These are phyloP conservation scores for Boletus edulis DNA, from an alignment of 768 basidiomycete genomes.

Conservation along the genomic window DNA sequence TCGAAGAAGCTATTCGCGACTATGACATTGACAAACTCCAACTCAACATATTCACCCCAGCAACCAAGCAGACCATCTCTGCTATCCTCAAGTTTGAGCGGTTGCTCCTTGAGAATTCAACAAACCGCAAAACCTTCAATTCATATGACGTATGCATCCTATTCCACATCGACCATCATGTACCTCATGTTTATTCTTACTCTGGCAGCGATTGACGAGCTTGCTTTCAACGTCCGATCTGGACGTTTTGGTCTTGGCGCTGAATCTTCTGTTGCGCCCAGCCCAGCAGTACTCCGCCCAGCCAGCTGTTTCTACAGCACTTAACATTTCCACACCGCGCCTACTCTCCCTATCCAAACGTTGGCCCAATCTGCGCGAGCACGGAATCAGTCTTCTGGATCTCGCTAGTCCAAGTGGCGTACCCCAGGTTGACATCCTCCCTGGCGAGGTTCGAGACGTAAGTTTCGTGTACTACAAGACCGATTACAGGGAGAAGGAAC, in stretches of 20 bases:
- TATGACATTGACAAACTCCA: conserved; percentile 89
- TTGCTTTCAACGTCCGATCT: conserved; percentile 87
- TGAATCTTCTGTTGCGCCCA: conserved; percentile 87
- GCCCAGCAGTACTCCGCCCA: conserved; percentile 93
- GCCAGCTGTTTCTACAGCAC: conserved; percentile 76
- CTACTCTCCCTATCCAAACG: conserved; percentile 81
- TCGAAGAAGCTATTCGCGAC: conserved; percentile 78
- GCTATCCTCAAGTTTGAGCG: conserved; percentile 88
- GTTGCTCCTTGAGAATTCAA: conserved; percentile 93
- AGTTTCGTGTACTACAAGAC: conserved; percentile 80
- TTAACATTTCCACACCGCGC: conserved; percentile 79
- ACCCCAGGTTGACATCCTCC: conserved; percentile 58
- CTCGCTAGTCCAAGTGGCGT: conserved; percentile 57
- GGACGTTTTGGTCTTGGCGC: conserved; percentile 78
- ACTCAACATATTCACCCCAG: conserved; percentile 69
- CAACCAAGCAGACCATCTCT: conserved; percentile 69
- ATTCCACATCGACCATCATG: neutral
- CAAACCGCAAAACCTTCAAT: conserved; percentile 92
- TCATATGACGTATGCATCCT: conserved; percentile 88
- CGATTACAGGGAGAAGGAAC: conserved; percentile 47
- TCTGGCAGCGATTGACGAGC: conserved; percentile 77
- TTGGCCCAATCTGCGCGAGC: conserved; percentile 81
- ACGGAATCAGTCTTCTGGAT: conserved; percentile 73
- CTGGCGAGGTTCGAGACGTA: conserved; percentile 73
- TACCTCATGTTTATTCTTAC: conserved; percentile 7